These are phyloP conservation scores for Colletotrichum higginsianum DNA, from an alignment of 2,329 filamentous ascomycete genomes.

Conservation along the genomic window DNA sequence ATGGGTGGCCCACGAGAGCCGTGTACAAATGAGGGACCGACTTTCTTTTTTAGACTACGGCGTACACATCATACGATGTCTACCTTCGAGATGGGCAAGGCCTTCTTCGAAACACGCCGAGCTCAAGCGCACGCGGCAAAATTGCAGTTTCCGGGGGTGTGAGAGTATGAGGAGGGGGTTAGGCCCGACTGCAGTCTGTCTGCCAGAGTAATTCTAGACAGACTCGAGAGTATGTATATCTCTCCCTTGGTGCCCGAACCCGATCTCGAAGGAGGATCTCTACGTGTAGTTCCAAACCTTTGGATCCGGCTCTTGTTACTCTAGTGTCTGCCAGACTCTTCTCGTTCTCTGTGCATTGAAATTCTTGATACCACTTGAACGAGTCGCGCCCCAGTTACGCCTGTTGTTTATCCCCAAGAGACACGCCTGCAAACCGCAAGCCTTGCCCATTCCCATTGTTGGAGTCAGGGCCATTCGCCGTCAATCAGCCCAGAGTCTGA, in stretches of 20 bases:
- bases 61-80: conserved; percentile 40
- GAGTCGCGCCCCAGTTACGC: neutral
- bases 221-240: conserved; percentile 20
- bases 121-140: conserved; percentile 13
- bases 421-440: conserved; percentile 2
- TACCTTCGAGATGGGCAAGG: conserved; percentile 32
- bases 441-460: neutral
- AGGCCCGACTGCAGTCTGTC: neutral
- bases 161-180: conserved; percentile 10
- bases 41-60: conserved; percentile 34
- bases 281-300: conserved; percentile 6
- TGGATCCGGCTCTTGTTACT: conserved; percentile 6
- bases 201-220: conserved; percentile 12
- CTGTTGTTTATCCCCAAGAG: neutral
- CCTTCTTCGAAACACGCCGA: conserved; percentile 17
- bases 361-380: conserved; percentile 25
- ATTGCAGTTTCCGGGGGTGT: neutral
- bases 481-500: neutral
- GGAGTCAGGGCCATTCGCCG: neutral
- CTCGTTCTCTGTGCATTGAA: conserved; percentile 9
- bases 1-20: conserved; percentile 22
- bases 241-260: conserved; percentile 18
- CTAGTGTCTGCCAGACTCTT: conserved; percentile 10
- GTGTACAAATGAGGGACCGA: conserved; percentile 30
- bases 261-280: neutral